A percentile compares a stretch with the other conserved stretches of the same genome.
phyloP scores from a whole-genome alignment of 2,329 filamentous ascomycete species.

The Scedosporium dehoogii region DNA sequence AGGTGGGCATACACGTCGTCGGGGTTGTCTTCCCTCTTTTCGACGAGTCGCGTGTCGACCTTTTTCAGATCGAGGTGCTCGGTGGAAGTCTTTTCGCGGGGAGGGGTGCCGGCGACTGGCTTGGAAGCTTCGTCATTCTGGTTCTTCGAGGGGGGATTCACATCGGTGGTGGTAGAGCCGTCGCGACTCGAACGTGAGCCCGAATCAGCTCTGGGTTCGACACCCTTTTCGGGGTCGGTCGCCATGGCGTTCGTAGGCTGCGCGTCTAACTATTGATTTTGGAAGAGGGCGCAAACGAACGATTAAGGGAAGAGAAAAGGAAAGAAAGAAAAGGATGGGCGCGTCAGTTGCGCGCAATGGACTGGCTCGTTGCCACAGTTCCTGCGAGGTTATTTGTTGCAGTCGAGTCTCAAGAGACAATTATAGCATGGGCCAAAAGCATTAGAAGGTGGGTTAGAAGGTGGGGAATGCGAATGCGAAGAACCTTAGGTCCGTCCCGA shows the following conservation, averaged over 20 bases:
- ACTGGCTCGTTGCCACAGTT: background rate
- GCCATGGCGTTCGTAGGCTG: background rate
- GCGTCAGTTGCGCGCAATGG: background rate
- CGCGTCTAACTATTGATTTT: too few species aligned
- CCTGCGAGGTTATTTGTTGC: background rate
- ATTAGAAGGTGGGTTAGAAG: background rate
- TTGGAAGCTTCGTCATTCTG: background rate
- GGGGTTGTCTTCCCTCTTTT: slow-evolving; percentile 22
- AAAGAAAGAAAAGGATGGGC: background rate
- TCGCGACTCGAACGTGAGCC: background rate
- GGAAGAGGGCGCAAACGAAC: background rate
- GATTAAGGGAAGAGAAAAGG: background rate
- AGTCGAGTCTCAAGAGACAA: too few species aligned
- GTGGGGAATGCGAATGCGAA: too few species aligned
- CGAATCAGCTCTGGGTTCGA: background rate
- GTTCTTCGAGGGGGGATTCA: background rate
- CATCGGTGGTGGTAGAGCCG: background rate
- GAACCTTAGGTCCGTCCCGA: too few species aligned
- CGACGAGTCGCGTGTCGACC: slow-evolving; percentile 30
- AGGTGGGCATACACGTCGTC: slow-evolving; percentile 50
- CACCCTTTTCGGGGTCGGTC: slow-evolving; percentile 5
- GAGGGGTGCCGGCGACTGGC: background rate
- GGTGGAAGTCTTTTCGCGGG: slow-evolving; percentile 8
- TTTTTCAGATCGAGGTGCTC: slow-evolving; percentile 23
- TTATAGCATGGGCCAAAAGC: background rate